These are phyloP conservation scores for Neofusicoccum ribis DNA, from an alignment of 2,329 filamentous ascomycete species.

Conservation along the genomic window DNA sequence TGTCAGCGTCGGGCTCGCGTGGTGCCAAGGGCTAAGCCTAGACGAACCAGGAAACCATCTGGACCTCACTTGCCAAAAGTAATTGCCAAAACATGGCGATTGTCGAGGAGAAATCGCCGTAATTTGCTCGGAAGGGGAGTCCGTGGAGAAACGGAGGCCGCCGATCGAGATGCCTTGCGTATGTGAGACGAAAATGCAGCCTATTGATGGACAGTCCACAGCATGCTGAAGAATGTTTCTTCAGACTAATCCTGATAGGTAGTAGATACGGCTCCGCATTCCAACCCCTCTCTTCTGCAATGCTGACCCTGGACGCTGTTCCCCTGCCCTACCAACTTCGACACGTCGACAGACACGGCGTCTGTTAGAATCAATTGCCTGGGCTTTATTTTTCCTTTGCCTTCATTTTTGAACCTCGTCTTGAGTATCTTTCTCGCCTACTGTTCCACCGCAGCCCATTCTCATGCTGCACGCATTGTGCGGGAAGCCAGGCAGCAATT, in stretches of 20 bases:
- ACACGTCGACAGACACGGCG: background rate
- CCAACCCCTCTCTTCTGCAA: background rate
- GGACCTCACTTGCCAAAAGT: background rate
- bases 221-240: constrained; percentile 2
- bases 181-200: background rate
- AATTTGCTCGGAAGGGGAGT: background rate
- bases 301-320: background rate
- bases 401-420: background rate
- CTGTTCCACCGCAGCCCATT: background rate
- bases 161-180: background rate
- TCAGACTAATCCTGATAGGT: background rate
- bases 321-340: no score
- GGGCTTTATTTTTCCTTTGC: background rate
- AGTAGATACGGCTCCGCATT: constrained; percentile 1
- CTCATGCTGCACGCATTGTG: background rate
- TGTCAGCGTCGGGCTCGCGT: constrained; percentile 9
- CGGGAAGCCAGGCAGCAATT: background rate
- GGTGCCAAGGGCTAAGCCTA: background rate
- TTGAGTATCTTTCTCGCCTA: background rate
- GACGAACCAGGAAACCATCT: constrained; percentile 4
- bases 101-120: background rate
- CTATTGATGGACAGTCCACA: background rate
- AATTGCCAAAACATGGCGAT: background rate
- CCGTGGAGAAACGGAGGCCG: background rate
- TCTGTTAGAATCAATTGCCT: background rate